A percentile compares a stretch with the other conserved stretches of the same genome.
Conservation (phyloP, 2,329 filamentous ascomycete genomes). For the Aspergillus pseudoglaucus region DNA sequence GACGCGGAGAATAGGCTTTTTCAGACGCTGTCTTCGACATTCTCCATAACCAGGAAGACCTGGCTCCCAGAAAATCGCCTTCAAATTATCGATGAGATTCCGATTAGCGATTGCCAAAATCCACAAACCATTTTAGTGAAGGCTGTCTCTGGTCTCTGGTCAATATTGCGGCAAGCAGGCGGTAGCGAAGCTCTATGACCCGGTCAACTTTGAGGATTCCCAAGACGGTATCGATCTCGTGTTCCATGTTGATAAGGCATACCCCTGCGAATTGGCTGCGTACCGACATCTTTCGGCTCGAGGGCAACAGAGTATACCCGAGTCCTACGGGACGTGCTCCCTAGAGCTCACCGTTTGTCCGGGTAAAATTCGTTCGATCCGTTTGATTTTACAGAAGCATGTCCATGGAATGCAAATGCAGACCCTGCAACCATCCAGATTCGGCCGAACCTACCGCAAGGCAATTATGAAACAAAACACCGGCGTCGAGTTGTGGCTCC, state of each 20-base stretch:
- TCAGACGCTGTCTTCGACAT: neutral
- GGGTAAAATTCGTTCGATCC: neutral
- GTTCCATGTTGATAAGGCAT: neutral
- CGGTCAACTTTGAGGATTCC: neutral
- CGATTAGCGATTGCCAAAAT: neutral
- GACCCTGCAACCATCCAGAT: neutral
- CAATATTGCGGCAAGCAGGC: neutral
- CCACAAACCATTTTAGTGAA: neutral
- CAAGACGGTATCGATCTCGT: neutral
- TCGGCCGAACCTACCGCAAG: neutral
- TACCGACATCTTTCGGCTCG: neutral
- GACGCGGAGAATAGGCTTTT: too few species aligned
- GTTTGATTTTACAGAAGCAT: neutral
- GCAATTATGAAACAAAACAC: neutral
- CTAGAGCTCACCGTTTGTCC: neutral
- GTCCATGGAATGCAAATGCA: neutral
- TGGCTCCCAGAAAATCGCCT: neutral
- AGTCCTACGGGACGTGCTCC: neutral
- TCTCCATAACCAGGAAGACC: neutral
- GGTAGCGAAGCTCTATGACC: neutral
- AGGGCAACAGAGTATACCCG: neutral
- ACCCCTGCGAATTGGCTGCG: neutral
- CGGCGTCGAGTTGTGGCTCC: neutral
- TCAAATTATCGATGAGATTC: neutral
- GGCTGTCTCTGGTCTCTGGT: neutral